Evolutionary conservation across 1,284 basidiomycete species (phyloP).

Genomic region (Coniferiporia sulphurascens): DNA sequence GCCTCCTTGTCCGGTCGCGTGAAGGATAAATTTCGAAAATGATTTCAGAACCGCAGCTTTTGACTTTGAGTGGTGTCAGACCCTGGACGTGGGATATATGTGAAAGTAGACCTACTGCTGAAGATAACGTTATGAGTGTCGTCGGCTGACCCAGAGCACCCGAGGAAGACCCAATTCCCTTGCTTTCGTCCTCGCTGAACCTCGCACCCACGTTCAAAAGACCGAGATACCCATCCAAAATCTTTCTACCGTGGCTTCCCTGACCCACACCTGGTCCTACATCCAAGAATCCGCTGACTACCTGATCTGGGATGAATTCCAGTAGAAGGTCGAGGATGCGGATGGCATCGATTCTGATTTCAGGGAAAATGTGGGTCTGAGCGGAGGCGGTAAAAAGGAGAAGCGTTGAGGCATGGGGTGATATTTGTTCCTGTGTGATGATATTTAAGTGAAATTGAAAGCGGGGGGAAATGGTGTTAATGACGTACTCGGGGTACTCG

Average conservation of each 20-base stretch:
- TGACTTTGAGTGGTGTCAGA: constrained; percentile 39
- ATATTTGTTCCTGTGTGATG: constrained; percentile 50
- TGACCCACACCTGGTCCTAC: constrained; percentile 46
- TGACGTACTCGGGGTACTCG: constrained; percentile 52
- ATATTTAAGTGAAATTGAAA: constrained; percentile 10
- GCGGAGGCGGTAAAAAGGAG: constrained; percentile 87
- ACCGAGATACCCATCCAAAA: constrained; percentile 72
- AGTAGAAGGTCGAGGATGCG: constrained; percentile 79
- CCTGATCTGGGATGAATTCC: constrained; percentile 61
- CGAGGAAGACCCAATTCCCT: constrained; percentile 18
- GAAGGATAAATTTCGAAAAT: constrained; percentile 51
- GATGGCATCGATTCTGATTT: constrained; percentile 88
- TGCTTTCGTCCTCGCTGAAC: constrained; percentile 45
- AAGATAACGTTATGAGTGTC: constrained; percentile 60
- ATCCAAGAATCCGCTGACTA: constrained; percentile 46
- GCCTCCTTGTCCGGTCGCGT: constrained; percentile 25
- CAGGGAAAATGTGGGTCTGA: constrained; percentile 92
- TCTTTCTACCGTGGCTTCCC: constrained; percentile 47
- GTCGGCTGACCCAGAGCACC: constrained; percentile 49
- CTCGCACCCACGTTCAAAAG: constrained; percentile 63
- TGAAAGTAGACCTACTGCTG: constrained; percentile 41
- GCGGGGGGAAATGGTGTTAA: background rate
- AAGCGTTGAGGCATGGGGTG: constrained; percentile 69
- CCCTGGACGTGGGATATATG: background rate
- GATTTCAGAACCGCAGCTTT: constrained; percentile 58